Evolutionary conservation across 2,329 filamentous ascomycete species (phyloP).

Genomic region (Monosporascus cannonballus): DNA sequence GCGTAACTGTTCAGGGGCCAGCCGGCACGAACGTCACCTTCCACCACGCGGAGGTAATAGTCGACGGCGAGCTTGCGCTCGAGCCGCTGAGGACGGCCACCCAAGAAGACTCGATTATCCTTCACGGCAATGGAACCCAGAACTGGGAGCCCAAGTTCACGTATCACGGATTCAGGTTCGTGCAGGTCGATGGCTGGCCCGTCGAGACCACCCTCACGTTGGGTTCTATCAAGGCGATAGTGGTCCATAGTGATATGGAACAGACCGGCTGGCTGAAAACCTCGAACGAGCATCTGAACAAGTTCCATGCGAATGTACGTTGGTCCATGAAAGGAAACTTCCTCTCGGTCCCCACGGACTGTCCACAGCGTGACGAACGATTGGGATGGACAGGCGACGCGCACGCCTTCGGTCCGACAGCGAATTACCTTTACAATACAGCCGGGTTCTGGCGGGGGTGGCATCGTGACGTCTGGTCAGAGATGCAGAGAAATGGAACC

Average conservation of each 20-base stretch:
- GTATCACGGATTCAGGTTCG: constrained; percentile 46
- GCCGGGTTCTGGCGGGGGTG: constrained; percentile 43
- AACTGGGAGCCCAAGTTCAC: constrained; percentile 44
- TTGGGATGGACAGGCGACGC: constrained; percentile 45
- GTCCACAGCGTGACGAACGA: constrained; percentile 40
- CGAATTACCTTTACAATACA: constrained; percentile 49
- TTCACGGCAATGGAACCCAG: constrained; percentile 43
- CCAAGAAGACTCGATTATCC: constrained; percentile 16
- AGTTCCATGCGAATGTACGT: constrained; percentile 46
- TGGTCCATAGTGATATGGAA: constrained; percentile 48
- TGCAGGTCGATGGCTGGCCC: constrained; percentile 36
- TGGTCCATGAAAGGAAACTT: constrained; percentile 58
- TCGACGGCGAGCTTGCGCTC: constrained; percentile 35
- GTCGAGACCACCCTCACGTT: constrained; percentile 20
- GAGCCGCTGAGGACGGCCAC: constrained; percentile 18
- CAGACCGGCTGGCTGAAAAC: constrained; percentile 44
- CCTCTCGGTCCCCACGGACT: constrained; percentile 48
- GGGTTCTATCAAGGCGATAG: constrained; percentile 26
- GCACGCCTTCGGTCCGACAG: constrained; percentile 38
- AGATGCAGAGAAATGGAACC: constrained; percentile 18
- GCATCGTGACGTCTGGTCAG: constrained; percentile 39
- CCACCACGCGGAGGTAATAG: constrained; percentile 49
- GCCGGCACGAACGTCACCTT: constrained; percentile 37
- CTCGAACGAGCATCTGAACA: constrained; percentile 45
- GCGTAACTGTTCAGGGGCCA: constrained; percentile 21